A percentile compares a stretch with the other conserved stretches of the same genome.
Evolutionary conservation across 2,329 filamentous ascomycete genomes (phyloP).

Genomic region (Colletotrichum shisoi): DNA sequence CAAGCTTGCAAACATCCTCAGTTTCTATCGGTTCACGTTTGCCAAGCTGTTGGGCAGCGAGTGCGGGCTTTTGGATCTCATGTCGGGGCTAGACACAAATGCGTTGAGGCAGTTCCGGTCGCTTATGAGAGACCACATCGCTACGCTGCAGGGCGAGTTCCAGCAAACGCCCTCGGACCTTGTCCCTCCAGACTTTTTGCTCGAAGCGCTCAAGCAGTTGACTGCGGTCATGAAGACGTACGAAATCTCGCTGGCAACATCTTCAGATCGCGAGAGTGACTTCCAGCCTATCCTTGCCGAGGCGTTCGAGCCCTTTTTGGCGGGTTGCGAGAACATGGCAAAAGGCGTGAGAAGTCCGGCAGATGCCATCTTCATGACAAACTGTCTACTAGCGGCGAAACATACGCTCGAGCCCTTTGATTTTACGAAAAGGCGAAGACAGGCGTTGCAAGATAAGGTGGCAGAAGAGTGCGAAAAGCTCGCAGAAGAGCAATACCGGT

Average conservation of each 20-base stretch:
- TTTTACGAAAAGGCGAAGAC: slow-evolving; percentile 67
- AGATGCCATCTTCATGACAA: slow-evolving; percentile 74
- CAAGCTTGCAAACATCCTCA: slow-evolving; percentile 86
- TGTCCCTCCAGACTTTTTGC: slow-evolving; percentile 79
- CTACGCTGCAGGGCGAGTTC: slow-evolving; percentile 75
- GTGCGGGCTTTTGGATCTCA: slow-evolving; percentile 73
- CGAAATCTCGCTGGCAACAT: slow-evolving; percentile 76
- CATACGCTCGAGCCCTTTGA: slow-evolving; percentile 65
- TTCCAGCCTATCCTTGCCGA: slow-evolving; percentile 80
- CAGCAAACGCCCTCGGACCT: slow-evolving; percentile 76
- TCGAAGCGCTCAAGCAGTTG: slow-evolving; percentile 80
- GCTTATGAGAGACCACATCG: slow-evolving; percentile 80
- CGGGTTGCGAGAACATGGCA: slow-evolving; percentile 75
- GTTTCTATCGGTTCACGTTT: slow-evolving; percentile 90
- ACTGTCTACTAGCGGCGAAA: slow-evolving; percentile 70
- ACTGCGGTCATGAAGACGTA: slow-evolving; percentile 83
- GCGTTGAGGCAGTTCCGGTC: slow-evolving; percentile 83
- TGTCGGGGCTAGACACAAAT: slow-evolving; percentile 74
- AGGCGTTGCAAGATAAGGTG: slow-evolving; percentile 65
- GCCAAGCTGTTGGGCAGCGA: slow-evolving; percentile 75
- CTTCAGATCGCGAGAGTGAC: slow-evolving; percentile 67
- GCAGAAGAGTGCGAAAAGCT: slow-evolving; percentile 65
- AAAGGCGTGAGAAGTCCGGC: slow-evolving; percentile 66
- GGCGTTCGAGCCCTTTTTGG: slow-evolving; percentile 85
- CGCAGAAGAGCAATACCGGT: slow-evolving; percentile 72